phyloP scores from a whole-genome alignment of 2,329 filamentous ascomycete genomes.

The Neonectria neomacrospora region DNA sequence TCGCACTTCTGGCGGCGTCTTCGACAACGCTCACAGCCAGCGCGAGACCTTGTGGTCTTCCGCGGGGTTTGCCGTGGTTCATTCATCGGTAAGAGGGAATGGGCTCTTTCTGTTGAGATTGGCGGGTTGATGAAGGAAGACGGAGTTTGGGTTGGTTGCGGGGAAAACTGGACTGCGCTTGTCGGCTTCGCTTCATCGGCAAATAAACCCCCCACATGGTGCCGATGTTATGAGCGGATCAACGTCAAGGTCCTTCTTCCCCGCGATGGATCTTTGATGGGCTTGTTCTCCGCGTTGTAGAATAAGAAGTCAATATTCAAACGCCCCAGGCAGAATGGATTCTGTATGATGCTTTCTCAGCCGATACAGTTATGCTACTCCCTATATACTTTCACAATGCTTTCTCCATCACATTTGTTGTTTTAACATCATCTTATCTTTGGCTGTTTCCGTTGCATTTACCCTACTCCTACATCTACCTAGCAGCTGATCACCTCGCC shows the following conservation, averaged over 20 bases:
- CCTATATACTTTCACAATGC: neutral
- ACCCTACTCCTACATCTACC: no score
- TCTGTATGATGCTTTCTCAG: neutral
- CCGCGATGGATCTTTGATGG: neutral
- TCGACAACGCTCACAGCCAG: slow-evolving; percentile 32
- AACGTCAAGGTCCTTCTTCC: no score
- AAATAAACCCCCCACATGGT: neutral
- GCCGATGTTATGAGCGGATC: no score
- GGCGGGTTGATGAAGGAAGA: neutral
- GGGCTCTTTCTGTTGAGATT: neutral
- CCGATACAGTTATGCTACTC: neutral
- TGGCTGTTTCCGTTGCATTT: no score
- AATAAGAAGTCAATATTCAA: no score
- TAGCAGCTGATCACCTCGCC: no score
- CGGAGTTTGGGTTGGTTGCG: neutral
- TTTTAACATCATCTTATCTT: no score
- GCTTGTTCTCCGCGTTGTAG: no score
- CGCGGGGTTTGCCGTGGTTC: neutral
- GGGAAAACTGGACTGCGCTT: neutral
- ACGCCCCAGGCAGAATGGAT: no score
- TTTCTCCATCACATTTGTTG: neutral
- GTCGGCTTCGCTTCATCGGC: neutral
- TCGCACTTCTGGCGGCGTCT: slow-evolving; percentile 34
- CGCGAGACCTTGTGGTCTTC: slow-evolving; percentile 28
- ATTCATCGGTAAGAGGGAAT: no score